Base-by-base conservation (phyloP, 805 yeast genomes). In the Candida namnaoensis region DNA sequence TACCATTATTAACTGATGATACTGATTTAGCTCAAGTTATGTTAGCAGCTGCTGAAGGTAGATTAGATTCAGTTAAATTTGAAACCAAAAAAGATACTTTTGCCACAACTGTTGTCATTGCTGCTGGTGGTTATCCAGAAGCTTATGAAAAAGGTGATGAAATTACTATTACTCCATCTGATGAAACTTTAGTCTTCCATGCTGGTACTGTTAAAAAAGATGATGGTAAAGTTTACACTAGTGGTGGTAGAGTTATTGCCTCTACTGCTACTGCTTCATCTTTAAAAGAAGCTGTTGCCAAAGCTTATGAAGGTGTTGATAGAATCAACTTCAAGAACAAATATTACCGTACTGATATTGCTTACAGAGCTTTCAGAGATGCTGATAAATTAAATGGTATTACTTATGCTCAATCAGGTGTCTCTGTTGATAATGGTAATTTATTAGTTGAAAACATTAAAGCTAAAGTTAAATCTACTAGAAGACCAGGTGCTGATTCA, bases 51-150 rank as follows among this genome's bases (percentile, higher is more conserved):
- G 95, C 93, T 37, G 96, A 91, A 61, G 95, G 84, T 64, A 76
- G 98, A 62, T 75, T 93, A 50, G 99, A 93, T 58, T 76, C 95
- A 28, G 86, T 88, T 76, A 52, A 71, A 71, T 32, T 64, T 85
- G 47, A 69, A 69, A 52, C 63, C 56, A 72, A 67, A 47, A 61
- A 64, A 30, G 64, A 74, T 52, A 77, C 76, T 36, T 87, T 72
- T 52, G 80, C 95, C 37, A 82, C 97, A 27, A 91, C 98, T 7
- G 98, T 93, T 27, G 97, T 93, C 6, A 72, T 91, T 77, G 80
- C 98, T 35, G 98, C 99, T 43, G 96, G 88, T 48, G 99, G 99
- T 3, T 93, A 93, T 62, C 99, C 99, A 9, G 95, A 84, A 54
- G 48, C 78, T 5, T 95, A 95, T 62, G 65, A 65, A 14, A 91